These are phyloP conservation scores for Tulasnella calospora DNA, from an alignment of 768 basidiomycete genomes.

Conservation along the genomic window DNA sequence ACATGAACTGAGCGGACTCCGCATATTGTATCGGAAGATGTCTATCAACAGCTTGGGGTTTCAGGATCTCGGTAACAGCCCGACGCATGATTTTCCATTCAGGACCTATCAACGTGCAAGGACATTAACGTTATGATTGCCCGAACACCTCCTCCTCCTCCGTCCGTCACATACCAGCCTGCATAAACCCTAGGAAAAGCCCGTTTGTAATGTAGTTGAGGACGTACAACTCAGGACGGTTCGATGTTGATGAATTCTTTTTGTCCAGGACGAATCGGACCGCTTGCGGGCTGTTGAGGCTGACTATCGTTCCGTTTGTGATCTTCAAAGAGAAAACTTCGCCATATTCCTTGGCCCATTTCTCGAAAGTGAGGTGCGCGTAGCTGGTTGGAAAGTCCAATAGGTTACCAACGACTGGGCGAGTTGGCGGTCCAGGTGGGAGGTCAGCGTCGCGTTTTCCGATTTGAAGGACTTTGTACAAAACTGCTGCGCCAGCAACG, in stretches of 20 bases:
- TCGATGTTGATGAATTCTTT: slow-evolving; percentile 24
- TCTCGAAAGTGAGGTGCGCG: slow-evolving; percentile 33
- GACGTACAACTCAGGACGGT: slow-evolving; percentile 28
- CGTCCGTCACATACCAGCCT: slow-evolving; percentile 28
- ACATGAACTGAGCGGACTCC: slow-evolving; percentile 35
- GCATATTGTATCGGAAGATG: slow-evolving; percentile 34
- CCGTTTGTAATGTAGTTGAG: slow-evolving; percentile 31
- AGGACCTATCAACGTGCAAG: neutral
- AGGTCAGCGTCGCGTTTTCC: slow-evolving; percentile 29
- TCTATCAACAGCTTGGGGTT: slow-evolving; percentile 27
- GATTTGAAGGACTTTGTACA: neutral
- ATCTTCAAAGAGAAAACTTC: slow-evolving; percentile 32
- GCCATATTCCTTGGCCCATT: slow-evolving; percentile 35
- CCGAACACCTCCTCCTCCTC: slow-evolving; percentile 22
- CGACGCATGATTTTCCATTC: slow-evolving; percentile 28
- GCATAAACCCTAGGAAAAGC: slow-evolving; percentile 31
- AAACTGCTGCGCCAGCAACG: neutral
- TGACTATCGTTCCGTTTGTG: slow-evolving; percentile 30
- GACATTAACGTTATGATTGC: neutral
- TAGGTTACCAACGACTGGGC: slow-evolving; percentile 33
- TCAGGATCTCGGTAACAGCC: slow-evolving; percentile 27
- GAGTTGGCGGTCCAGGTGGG: slow-evolving; percentile 34
- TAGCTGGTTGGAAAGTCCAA: slow-evolving; percentile 29
- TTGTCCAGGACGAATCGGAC: slow-evolving; percentile 36
- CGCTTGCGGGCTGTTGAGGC: slow-evolving; percentile 31